Percentiles rank a stretch among this genome's conserved stretches.
Conservation (phyloP, 139 green algal genomes). For the Chlorella sorokiniana region DNA sequence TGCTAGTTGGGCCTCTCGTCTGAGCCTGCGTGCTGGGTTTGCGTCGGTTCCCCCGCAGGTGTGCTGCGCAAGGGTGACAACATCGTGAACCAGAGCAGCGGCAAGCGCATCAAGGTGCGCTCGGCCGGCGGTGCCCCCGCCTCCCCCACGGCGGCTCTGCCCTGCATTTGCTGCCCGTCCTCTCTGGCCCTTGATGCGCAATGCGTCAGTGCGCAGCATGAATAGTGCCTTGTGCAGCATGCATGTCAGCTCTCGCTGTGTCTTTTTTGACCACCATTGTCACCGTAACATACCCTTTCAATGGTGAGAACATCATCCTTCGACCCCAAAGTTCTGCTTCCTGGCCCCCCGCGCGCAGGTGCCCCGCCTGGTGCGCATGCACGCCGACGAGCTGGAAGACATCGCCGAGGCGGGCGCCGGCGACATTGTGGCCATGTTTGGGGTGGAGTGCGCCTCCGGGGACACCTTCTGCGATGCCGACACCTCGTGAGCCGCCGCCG, state of each 20-base stretch:
- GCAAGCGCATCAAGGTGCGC: slow-evolving; percentile 72
- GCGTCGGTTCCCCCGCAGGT: slow-evolving; percentile 27
- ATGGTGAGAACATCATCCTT: not conserved
- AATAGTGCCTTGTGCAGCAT: too few species aligned
- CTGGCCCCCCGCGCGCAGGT: slow-evolving; percentile 41
- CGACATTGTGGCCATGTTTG: slow-evolving; percentile 99
- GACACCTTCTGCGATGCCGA: slow-evolving; percentile 93
- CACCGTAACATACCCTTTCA: too few species aligned
- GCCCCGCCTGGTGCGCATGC: slow-evolving; percentile 91
- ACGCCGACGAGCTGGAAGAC: slow-evolving; percentile 92
- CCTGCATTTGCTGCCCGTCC: not conserved
- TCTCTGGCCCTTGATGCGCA: not conserved
- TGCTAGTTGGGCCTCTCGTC: not conserved
- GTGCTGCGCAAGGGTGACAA: slow-evolving; percentile 82
- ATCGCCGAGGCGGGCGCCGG: slow-evolving; percentile 77
- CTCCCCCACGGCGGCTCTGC: not conserved
- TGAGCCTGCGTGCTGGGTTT: too few species aligned
- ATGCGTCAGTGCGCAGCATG: too few species aligned
- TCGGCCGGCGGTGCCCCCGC: too few species aligned
- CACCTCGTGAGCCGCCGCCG: not conserved
- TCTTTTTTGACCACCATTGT: too few species aligned
- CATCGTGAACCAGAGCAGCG: slow-evolving; percentile 78
- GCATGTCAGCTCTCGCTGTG: too few species aligned
- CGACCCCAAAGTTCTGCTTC: not conserved
- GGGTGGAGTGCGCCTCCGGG: slow-evolving; percentile 95